Percentiles rank a stretch among this genome's conserved stretches.
These are phyloP conservation scores for Metschnikowia hibisci DNA, from an alignment of 805 yeast species.

Conservation along the genomic window DNA sequence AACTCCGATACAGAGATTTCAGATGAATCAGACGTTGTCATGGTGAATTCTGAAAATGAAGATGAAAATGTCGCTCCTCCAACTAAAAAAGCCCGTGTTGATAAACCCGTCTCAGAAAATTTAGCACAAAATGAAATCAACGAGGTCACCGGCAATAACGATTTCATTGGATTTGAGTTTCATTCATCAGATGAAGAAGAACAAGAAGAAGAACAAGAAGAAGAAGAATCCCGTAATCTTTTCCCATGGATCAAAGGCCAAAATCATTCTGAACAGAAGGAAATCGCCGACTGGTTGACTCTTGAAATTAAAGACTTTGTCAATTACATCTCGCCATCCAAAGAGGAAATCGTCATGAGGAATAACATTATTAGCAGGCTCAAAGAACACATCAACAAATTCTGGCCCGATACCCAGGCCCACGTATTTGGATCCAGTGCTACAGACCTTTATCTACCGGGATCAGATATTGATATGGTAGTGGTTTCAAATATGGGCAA, in stretches of 20 bases:
- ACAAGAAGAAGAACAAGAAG: conserved; percentile 12
- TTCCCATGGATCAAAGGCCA: conserved; percentile 78
- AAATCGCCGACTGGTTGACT: conserved; percentile 82
- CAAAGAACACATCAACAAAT: conserved; percentile 44
- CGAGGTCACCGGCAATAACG: conserved; percentile 44
- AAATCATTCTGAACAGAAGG: conserved; percentile 72
- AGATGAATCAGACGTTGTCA: conserved; percentile 28
- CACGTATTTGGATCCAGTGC: conserved; percentile 94
- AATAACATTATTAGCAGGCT: conserved; percentile 61
- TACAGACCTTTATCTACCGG: conserved; percentile 88
- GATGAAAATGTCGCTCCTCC: conserved; percentile 14
- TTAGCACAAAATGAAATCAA: conserved; percentile 19
- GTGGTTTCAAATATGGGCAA: conserved; percentile 59
- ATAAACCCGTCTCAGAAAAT: conserved; percentile 10
- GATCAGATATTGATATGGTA: conserved; percentile 94
- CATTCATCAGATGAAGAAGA: conserved; percentile 38
- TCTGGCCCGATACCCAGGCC: conserved; percentile 78
- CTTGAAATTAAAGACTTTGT: conserved; percentile 82
- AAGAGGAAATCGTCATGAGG: conserved; percentile 63
- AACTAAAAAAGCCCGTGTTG: conserved; percentile 4
- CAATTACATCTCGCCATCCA: conserved; percentile 80
- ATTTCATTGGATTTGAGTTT: conserved; percentile 54
- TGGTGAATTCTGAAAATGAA: conserved; percentile 27
- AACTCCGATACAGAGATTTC: conserved; percentile 1
- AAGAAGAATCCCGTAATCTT: neutral